Conservation (phyloP, 192 early-diverging fungal genomes). For the Coemansia sp. region DNA sequence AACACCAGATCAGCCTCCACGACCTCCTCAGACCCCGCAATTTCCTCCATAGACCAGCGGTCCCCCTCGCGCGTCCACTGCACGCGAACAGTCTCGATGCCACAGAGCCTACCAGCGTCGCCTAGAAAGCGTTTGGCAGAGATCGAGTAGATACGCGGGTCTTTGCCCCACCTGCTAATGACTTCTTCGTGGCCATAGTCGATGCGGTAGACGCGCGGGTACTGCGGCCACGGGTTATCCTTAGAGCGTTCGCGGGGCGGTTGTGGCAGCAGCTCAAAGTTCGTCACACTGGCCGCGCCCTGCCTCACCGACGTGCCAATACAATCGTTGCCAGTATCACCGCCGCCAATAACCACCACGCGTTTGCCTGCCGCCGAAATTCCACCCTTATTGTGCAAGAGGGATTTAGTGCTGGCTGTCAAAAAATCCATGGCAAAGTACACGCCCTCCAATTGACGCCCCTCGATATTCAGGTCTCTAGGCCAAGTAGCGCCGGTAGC, state of each 20-base stretch:
- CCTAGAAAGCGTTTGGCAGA: conserved; percentile 95
- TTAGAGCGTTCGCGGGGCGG: conserved; percentile 78
- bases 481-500: conserved; percentile 98
- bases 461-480: conserved; percentile 88
- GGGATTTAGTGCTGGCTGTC: conserved; percentile 82
- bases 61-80: conserved; percentile 87
- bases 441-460: conserved; percentile 83
- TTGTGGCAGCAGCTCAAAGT: conserved; percentile 97
- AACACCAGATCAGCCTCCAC: conserved; percentile 91
- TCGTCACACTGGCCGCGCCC: conserved; percentile 85
- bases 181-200: conserved; percentile 98
- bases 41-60: conserved; percentile 88
- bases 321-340: conserved; percentile 97
- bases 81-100: conserved; percentile 92
- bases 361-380: conserved; percentile 88
- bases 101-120: conserved; percentile 78
- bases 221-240: conserved; percentile 99
- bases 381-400: conserved; percentile 67
- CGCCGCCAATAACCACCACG: conserved; percentile 97
- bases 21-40: conserved; percentile 81
- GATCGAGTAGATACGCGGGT: conserved; percentile 94
- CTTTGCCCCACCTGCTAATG: conserved; percentile 81
- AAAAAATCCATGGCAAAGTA: conserved; percentile 99
- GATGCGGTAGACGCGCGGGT: conserved; percentile 91
- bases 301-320: conserved; percentile 93